Base-by-base conservation (phyloP, 164 flowering plant species). In the Berberis vulgaris region DNA sequence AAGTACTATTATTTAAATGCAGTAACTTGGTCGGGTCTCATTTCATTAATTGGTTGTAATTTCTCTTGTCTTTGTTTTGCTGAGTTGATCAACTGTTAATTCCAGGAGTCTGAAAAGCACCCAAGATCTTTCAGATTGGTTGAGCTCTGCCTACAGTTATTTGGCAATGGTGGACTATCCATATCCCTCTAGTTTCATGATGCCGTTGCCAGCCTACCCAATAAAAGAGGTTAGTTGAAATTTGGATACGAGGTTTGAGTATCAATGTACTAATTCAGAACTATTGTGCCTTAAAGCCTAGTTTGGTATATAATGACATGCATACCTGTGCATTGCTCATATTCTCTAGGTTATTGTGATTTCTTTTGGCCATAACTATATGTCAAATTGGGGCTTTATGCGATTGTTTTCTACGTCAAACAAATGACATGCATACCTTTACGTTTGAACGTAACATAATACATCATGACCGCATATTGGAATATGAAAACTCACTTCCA, bases 151-250 rank as follows among this genome's bases (percentile, higher is more conserved):
- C 54, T 92, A 89, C 74, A 88, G 89, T 71, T 87, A 67, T 78
- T 77, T 89, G 81, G 96, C 96, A 12, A 89, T 89, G 98, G 93
- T 79, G 69, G 72, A 92, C 71, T 92, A 92, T 64, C 98, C 98
- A 5, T 86, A 84, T 69, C 83, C 91, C 64, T 67, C 98, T 5
- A 74, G 72, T 2, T 92, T 92, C 74, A 0, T 88, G 65, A 89
- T 86, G 96, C 91, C 96, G 67, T 67, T 92, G 72, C 98, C 98
- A 59, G 98, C 79, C 75, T 47, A 84, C 55, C 98, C 98, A 11
- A 83, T 92, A 60, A 87, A 78, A 73, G 96, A 92, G 93, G 98
- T 89, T 49, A 59, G 79, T 71, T 57, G 2, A 1, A 38, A 43
- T 44, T 63, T 52, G 38, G 26, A 6, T 44, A 44, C 47, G 40